Percentiles rank a stretch among this genome's conserved stretches.
These are phyloP conservation scores for Sarocladiaceae sp. DNA, from an alignment of 2,329 filamentous ascomycete genomes.

Conservation along the genomic window DNA sequence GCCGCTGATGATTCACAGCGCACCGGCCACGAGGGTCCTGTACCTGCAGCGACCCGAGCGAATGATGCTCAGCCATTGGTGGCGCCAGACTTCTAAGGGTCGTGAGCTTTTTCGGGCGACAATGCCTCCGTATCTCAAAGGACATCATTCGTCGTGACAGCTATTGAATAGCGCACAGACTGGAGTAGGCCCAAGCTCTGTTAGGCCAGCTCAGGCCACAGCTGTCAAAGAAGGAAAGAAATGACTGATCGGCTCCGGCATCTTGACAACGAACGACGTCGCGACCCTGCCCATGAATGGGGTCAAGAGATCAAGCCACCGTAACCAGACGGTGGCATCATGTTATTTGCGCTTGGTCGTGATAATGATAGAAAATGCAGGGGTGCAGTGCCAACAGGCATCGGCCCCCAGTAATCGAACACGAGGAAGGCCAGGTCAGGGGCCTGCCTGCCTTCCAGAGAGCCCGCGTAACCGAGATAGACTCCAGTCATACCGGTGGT, in stretches of 20 bases:
- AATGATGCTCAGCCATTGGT: background rate
- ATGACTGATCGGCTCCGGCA: too few species aligned
- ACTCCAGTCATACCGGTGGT: background rate
- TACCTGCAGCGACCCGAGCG: background rate
- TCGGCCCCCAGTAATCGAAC: background rate
- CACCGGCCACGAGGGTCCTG: background rate
- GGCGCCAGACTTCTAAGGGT: background rate
- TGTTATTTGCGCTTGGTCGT: too few species aligned
- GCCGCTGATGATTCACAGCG: background rate
- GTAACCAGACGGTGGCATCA: background rate
- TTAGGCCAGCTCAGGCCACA: too few species aligned
- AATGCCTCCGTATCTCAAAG: too few species aligned
- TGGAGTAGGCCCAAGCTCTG: background rate
- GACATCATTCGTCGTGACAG: too few species aligned
- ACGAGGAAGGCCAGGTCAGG: slow-evolving; percentile 1
- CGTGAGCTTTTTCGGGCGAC: too few species aligned
- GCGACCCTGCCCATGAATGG: background rate
- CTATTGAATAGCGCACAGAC: too few species aligned
- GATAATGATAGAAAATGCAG: too few species aligned
- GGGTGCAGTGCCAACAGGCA: background rate
- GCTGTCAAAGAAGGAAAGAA: background rate
- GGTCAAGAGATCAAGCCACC: background rate
- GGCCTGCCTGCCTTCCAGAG: background rate
- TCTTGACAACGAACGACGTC: background rate
- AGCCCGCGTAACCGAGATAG: background rate